Evolutionary conservation across 1,284 basidiomycete genomes (phyloP).

Genomic region (Bjerkandera adusta): DNA sequence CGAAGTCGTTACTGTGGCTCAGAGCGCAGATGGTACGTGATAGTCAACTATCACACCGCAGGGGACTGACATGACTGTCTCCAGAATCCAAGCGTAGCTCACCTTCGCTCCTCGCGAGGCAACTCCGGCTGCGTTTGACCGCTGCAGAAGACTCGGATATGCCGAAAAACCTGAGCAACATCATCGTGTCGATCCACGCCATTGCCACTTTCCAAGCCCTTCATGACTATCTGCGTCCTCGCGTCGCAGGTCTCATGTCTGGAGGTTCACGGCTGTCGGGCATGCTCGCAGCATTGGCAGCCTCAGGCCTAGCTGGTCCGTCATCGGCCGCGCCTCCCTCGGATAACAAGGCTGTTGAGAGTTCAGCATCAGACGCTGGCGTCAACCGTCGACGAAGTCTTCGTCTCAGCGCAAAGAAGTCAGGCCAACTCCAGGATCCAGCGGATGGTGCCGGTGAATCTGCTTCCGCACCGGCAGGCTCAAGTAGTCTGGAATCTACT

Average conservation of each 20-base stretch:
- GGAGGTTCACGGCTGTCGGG: slow-evolving; percentile 75
- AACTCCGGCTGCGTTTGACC: slow-evolving; percentile 83
- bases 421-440: slow-evolving; percentile 26
- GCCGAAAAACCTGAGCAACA: slow-evolving; percentile 81
- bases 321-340: slow-evolving; percentile 29
- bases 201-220: slow-evolving; percentile 96
- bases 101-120: slow-evolving; percentile 83
- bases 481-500: slow-evolving; percentile 13
- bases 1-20: slow-evolving; percentile 85
- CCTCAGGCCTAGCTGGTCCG: slow-evolving; percentile 62
- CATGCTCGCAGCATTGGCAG: slow-evolving; percentile 88
- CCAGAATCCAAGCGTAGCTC: slow-evolving; percentile 84
- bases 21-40: slow-evolving; percentile 68
- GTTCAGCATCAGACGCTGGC: slow-evolving; percentile 29
- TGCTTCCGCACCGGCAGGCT: slow-evolving; percentile 20
- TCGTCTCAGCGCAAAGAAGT: slow-evolving; percentile 75
- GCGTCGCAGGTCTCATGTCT: slow-evolving; percentile 75
- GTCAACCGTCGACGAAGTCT: slow-evolving; percentile 75
- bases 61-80: slow-evolving; percentile 1
- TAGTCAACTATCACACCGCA: slow-evolving; percentile 8
- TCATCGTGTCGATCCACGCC: slow-evolving; percentile 94
- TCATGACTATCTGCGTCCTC: slow-evolving; percentile 90
- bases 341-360: slow-evolving; percentile 32
- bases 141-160: slow-evolving; percentile 86
- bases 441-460: slow-evolving; percentile 21